Conservation (phyloP, 1,284 basidiomycete genomes). For the Vanrija humicola region DNA sequence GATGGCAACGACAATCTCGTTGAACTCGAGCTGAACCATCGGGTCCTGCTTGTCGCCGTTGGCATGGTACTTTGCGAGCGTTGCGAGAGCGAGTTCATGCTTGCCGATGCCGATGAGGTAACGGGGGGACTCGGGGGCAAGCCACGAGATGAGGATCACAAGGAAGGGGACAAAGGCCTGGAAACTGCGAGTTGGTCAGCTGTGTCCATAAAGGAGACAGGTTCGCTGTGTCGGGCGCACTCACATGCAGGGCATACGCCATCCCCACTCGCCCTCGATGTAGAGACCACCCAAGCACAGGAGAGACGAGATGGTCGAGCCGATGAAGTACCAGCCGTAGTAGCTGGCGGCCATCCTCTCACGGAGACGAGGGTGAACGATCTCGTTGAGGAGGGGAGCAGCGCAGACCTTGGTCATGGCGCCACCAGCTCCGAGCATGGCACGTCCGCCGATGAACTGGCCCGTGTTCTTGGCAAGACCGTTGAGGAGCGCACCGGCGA, state of each 20-base stretch:
- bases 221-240: neutral
- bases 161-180: slow-evolving; percentile 9
- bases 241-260: slow-evolving; percentile 16
- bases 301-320: slow-evolving; percentile 10
- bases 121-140: slow-evolving; percentile 43
- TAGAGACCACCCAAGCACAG: slow-evolving; percentile 10
- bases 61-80: slow-evolving; percentile 19
- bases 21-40: slow-evolving; percentile 13
- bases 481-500: slow-evolving; percentile 28
- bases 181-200: neutral
- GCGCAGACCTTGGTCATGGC: slow-evolving; percentile 27
- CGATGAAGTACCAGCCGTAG: slow-evolving; percentile 15
- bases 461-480: slow-evolving; percentile 18
- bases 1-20: slow-evolving; percentile 32
- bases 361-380: slow-evolving; percentile 27
- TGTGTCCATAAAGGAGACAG: neutral
- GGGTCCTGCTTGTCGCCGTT: slow-evolving; percentile 11
- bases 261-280: slow-evolving; percentile 15
- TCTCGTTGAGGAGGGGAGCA: slow-evolving; percentile 22
- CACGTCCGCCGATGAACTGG: slow-evolving; percentile 21
- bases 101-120: slow-evolving; percentile 34
- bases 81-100: slow-evolving; percentile 3
- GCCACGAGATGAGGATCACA: slow-evolving; percentile 4
- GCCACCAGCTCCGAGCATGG: slow-evolving; percentile 25
- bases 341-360: slow-evolving; percentile 12